Evolutionary conservation across 768 basidiomycete genomes (phyloP), one percentile per base, ranked within the genome.

Genomic region (Tricholoma matsutake): DNA sequence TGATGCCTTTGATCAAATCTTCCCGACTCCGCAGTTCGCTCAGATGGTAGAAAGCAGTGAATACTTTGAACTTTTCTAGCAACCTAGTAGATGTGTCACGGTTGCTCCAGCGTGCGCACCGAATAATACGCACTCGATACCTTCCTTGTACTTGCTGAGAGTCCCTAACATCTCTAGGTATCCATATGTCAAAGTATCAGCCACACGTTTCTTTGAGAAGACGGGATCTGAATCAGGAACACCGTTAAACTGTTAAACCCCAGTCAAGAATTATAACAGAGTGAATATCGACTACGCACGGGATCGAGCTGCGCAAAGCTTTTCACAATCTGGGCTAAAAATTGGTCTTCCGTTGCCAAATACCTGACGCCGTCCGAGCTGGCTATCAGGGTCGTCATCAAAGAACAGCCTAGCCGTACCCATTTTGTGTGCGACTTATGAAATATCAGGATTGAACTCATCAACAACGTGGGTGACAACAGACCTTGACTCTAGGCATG

Each of bases 151-250:
- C 68, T 89, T 94, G 77, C 92, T 96, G 51, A 99, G 78, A 1
- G 86, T 88, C 7, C 96, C 96, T 2, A 99, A 81, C 88, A 99
- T 95, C 67, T 97, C 94, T 65, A 99, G 85, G 73, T 98, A 98
- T 0, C 95, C 96, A 66, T 85, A 91, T 0, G 93, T 92, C 66
- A 99, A 74, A 0, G 94, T 94, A 16, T 88, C 87, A 41, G 88
- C 81, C 53, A 98, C 81, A 6, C 93, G 83, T 64, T 86, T 83
- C 70, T 90, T 91, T 1, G 95, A 94, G 67, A 98, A 94, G 55
- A 92, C 82, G 0, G 91, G 88, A 67, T 93, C 91, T 7, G 87
- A 84, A 59, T 86, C 86, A 0, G 88, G 85, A 9, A 82, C 78
- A 9, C 86, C 84, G 64, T 89, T 91, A 68, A 88, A 89, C 91